These are phyloP conservation scores for Aureobasidium lini DNA, from an alignment of 2,329 filamentous ascomycete genomes.

Conservation along the genomic window DNA sequence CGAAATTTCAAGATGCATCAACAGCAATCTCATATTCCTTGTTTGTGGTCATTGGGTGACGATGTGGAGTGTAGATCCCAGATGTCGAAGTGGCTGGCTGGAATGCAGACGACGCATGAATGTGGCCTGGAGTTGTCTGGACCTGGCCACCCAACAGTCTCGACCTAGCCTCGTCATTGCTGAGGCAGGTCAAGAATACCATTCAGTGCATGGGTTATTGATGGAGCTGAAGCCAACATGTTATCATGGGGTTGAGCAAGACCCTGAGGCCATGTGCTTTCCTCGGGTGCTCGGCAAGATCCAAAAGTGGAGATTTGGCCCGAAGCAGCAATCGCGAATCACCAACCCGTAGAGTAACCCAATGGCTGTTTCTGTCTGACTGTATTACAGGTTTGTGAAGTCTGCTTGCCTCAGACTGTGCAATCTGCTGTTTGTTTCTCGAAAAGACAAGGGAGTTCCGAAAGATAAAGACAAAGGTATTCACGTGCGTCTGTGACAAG, in stretches of 20 bases:
- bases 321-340: not conserved
- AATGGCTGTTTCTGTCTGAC: no score
- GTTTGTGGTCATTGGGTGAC: not conserved
- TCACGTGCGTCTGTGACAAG: not conserved
- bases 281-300: conserved; percentile 8
- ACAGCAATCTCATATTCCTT: not conserved
- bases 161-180: not conserved
- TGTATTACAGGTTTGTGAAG: no score
- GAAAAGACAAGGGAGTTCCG: not conserved
- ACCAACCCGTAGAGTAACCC: not conserved
- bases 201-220: not conserved
- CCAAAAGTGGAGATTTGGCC: conserved; percentile 1
- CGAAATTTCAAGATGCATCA: not conserved
- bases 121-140: not conserved
- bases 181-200: not conserved
- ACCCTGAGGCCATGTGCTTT: not conserved
- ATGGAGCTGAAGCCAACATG: not conserved
- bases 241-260: not conserved
- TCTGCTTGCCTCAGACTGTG: no score
- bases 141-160: not conserved
- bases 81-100: not conserved
- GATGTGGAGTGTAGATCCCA: not conserved
- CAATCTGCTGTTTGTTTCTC: no score
- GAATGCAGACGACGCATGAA: not conserved
- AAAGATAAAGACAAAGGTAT: not conserved